Base-by-base conservation (phyloP, 2,329 filamentous ascomycete species). In the Thermothelomyces thermophilus region DNA sequence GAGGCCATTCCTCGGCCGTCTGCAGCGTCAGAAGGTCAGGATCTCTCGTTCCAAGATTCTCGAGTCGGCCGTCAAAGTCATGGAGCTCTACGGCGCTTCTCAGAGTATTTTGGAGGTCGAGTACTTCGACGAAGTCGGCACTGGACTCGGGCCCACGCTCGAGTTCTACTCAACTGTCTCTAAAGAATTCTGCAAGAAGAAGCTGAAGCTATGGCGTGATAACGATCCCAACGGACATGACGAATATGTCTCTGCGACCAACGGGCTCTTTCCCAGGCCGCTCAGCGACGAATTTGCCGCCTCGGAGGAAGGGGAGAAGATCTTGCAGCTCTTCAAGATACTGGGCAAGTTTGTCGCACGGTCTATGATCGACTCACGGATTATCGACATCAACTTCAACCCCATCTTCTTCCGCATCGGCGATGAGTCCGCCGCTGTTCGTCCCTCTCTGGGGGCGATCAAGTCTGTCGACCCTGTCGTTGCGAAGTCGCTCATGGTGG, bases 101-200 rank as follows among this genome's bases (percentile, higher is more conserved):
- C 88, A 95, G 52, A 97, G 91, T 65, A 87, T 97, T 24, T 72
- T 98, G 0, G 93, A 98, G 64, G 91, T 98, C 2, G 94, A 98
- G 63, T 98, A 98, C 63, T 98, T 98, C 59, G 93, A 97, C 62
- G 93, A 98, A 69, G 93, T 98, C 19, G 93, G 93, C 50, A 98
- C 94, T 20, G 93, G 93, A 41, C 76, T 98, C 40, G 93, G 93
- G 0, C 93, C 93, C 3, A 98, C 93, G 0, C 77, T 98, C 13
- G 93, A 98, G 65, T 98, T 98, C 66, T 98, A 98, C 69, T 95
- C 93, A 0, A 95, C 88, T 0, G 91, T 97, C 1, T 98, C 93
- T 0, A 93, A 88, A 60, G 93, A 98, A 65, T 97, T 97, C 63
- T 91, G 88, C 1, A 95, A 93, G 74, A 96, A 91, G 76, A 96